A percentile compares a stretch with the other conserved stretches of the same genome.
Evolutionary conservation across 495 filamentous ascomycete species (phyloP).

Genomic region (Saxophila tyrrhenica): DNA sequence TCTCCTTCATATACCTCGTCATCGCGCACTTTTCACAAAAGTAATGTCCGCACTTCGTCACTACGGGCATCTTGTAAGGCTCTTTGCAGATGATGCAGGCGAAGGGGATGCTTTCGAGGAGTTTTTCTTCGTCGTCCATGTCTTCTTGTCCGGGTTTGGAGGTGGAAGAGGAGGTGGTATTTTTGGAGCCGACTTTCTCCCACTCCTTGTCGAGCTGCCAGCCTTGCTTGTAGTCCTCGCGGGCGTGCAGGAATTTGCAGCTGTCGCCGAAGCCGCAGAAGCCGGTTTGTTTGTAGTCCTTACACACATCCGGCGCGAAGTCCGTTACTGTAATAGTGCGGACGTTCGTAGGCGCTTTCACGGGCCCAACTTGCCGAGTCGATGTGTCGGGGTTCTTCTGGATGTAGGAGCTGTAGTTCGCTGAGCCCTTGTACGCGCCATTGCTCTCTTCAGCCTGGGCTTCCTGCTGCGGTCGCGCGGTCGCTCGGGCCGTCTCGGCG

Average conservation of each 20-base stretch:
- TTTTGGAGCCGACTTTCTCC: slow-evolving; percentile 73
- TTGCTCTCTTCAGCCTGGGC: slow-evolving; percentile 30
- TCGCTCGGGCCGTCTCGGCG: slow-evolving; percentile 50
- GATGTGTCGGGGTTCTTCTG: slow-evolving; percentile 60
- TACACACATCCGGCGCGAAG: slow-evolving; percentile 89
- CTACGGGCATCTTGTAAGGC: slow-evolving; percentile 67
- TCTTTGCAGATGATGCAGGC: slow-evolving; percentile 87
- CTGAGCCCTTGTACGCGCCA: slow-evolving; percentile 66
- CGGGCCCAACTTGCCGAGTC: slow-evolving; percentile 51
- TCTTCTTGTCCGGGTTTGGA: slow-evolving; percentile 40
- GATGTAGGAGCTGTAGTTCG: slow-evolving; percentile 62
- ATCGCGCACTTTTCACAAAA: slow-evolving; percentile 88
- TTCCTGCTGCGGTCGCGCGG: slow-evolving; percentile 25
- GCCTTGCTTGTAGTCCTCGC: slow-evolving; percentile 83
- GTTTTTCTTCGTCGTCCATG: slow-evolving; percentile 58
- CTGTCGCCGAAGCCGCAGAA: slow-evolving; percentile 70
- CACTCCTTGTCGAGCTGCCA: slow-evolving; percentile 94
- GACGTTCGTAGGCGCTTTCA: slow-evolving; percentile 83
- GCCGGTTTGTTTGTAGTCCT: slow-evolving; percentile 86
- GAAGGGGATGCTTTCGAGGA: slow-evolving; percentile 84
- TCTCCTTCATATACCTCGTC: slow-evolving; percentile 55
- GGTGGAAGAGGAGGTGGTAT: slow-evolving; percentile 40
- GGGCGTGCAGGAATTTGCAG: slow-evolving; percentile 81
- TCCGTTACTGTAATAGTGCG: slow-evolving; percentile 84
- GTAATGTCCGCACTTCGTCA: slow-evolving; percentile 93